These are phyloP conservation scores for Petunia hybrid DNA, from an alignment of 305 asterid genomes.

Conservation along the genomic window DNA sequence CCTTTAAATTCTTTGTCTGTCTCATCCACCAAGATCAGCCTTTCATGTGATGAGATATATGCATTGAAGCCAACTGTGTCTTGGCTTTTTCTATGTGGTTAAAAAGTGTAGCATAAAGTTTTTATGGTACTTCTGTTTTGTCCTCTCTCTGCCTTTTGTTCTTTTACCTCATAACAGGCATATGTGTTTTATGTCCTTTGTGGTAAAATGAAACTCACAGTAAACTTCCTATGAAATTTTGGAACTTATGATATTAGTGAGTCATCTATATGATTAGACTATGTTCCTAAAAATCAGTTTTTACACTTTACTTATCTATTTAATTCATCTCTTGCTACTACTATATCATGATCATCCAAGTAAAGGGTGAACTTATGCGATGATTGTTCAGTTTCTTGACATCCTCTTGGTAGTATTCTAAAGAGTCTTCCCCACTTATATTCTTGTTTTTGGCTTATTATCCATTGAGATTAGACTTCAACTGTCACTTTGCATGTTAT, in stretches of 20 bases:
- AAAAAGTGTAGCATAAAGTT: slow-evolving; percentile 3
- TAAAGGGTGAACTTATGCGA: slow-evolving; percentile 31
- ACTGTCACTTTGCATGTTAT: slow-evolving; percentile 39
- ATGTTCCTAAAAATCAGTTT: neutral
- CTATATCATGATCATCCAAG: slow-evolving; percentile 2
- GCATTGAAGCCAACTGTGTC: slow-evolving; percentile 88
- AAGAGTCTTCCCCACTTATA: slow-evolving; percentile 35
- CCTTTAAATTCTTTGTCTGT: slow-evolving; percentile 62
- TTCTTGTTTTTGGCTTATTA: slow-evolving; percentile 40
- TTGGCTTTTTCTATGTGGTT: slow-evolving; percentile 64
- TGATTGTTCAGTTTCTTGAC: neutral
- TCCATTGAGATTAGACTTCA: slow-evolving; percentile 42
- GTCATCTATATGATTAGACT: neutral
- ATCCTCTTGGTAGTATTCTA: slow-evolving; percentile 32
- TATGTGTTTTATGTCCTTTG: slow-evolving; percentile 35
- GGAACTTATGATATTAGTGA: neutral
- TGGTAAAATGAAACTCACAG: slow-evolving; percentile 29
- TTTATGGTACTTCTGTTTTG: slow-evolving; percentile 38
- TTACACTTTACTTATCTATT: neutral
- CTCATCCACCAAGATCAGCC: slow-evolving; percentile 73
- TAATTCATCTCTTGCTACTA: slow-evolving; percentile 1
- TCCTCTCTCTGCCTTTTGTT: slow-evolving; percentile 44
- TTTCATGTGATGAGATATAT: slow-evolving; percentile 80
- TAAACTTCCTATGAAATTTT: neutral
- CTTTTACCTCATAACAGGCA: slow-evolving; percentile 49